Percentiles rank a stretch among this genome's conserved stretches.
phyloP scores from a whole-genome alignment of 163 green algal genomes.

The Prototheca wickerhamii region DNA sequence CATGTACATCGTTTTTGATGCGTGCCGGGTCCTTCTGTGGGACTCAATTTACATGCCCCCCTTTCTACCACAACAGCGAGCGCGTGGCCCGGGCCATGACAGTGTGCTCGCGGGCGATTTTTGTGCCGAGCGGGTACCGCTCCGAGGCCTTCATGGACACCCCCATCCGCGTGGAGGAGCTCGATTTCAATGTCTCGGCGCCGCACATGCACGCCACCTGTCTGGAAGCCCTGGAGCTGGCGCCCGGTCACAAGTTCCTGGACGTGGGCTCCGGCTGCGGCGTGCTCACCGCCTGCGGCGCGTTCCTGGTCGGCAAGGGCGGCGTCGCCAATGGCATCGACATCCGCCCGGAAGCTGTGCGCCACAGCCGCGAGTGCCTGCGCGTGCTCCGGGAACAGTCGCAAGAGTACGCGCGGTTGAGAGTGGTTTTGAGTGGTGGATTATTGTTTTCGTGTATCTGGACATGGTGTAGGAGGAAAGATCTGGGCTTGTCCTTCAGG shows the following conservation, averaged over 20 bases:
- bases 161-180: constrained; percentile 36
- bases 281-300: constrained; percentile 25
- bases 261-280: constrained; percentile 39
- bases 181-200: constrained; percentile 56
- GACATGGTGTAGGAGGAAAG: background rate
- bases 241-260: constrained; percentile 37
- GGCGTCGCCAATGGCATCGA: constrained; percentile 34
- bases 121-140: constrained; percentile 36
- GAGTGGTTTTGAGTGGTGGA: background rate
- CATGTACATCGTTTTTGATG: background rate
- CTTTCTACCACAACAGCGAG: constrained; percentile 23
- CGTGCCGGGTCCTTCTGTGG: background rate
- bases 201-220: constrained; percentile 63
- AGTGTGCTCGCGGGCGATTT: constrained; percentile 33
- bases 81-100: constrained; percentile 34
- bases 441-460: background rate
- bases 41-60: background rate
- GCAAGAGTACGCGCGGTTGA: background rate
- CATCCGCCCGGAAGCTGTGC: constrained; percentile 14
- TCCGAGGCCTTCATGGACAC: constrained; percentile 40
- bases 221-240: constrained; percentile 44
- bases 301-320: constrained; percentile 24
- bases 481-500: background rate
- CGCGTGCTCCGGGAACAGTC: background rate
- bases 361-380: background rate